Evolutionary conservation across 2,329 filamentous ascomycete species (phyloP), one percentile per base, ranked within the genome.

Genomic region (Phyllosticta citriasiana): DNA sequence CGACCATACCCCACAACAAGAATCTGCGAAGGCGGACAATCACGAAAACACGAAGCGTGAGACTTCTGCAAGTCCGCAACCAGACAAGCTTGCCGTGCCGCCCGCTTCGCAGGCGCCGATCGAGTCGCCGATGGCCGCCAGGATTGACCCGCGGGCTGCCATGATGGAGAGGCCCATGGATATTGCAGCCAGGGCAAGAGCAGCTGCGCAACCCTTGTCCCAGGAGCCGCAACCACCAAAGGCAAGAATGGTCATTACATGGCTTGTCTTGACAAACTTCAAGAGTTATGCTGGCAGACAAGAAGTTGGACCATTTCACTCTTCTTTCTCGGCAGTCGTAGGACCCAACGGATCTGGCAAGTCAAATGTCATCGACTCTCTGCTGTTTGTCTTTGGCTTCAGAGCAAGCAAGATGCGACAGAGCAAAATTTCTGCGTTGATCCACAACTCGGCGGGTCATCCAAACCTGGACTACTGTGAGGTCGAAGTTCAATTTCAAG

Each of bases 341-440:
- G 95, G 94, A 0, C 94, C 95, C 57, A 99, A 99, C 72, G 94
- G 94, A 64, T 99, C 94, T 9, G 94, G 94, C 63, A 99, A 99
- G 74, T 97, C 94, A 24, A 99, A 99, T 69, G 95, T 99, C 64
- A 99, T 99, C 71, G 94, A 99, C 75, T 97, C 94, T 2, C 79
- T 99, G 27, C 84, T 99, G 0, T 99, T 99, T 70, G 94, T 99
- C n/a, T 99, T 99, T 71, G 94, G 95, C 59, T 99, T 99, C 78
- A 87, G 94, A 63, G 94, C 94, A 52, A 97, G 93, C 80, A 99
- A 99, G 77, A 99, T 99, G 94, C 84, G 94, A 70, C 94, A 99
- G 74, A 94, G 94, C 70, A 99, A 99, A 77, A 91, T 99, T 55
- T 99, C 94, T 0, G 94, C 94, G 3, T 79, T 99, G 56, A 99